Evolutionary conservation across 805 yeast genomes (phyloP).

Genomic region (Debaryomyces hansenii): DNA sequence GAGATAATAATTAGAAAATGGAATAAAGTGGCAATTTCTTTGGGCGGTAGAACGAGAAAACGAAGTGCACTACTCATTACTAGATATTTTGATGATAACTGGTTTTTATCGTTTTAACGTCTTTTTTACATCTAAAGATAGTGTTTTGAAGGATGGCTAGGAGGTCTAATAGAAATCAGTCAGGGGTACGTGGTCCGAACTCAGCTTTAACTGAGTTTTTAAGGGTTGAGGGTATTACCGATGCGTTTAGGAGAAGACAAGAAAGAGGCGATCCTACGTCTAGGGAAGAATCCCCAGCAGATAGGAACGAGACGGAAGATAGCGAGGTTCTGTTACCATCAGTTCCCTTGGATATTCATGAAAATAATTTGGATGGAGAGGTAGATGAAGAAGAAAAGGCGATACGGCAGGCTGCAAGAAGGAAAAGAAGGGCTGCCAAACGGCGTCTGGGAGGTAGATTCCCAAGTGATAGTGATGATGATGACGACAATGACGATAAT

Average conservation of each 20-base stretch:
- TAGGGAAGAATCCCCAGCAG: not conserved
- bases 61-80: slow-evolving; percentile 3
- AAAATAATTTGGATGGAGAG: not conserved
- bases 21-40: slow-evolving; percentile 1
- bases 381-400: slow-evolving; percentile 27
- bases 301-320: not conserved
- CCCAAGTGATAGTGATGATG: slow-evolving; percentile 27
- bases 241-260: slow-evolving; percentile 56
- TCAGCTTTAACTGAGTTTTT: slow-evolving; percentile 89
- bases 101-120: not conserved
- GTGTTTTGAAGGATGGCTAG: slow-evolving; percentile 11
- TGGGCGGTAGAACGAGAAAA: not conserved
- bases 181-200: slow-evolving; percentile 59
- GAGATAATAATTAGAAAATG: not conserved
- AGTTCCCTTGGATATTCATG: not conserved
- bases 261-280: slow-evolving; percentile 13
- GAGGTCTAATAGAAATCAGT: slow-evolving; percentile 9
- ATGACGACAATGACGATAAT: slow-evolving; percentile 22
- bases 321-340: slow-evolving; percentile 4
- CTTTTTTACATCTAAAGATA: not conserved
- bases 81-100: not conserved
- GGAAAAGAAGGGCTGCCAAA: slow-evolving; percentile 40
- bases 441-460: slow-evolving; percentile 20
- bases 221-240: slow-evolving; percentile 87
- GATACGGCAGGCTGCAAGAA: slow-evolving; percentile 40